Base-by-base conservation (phyloP, 140 eudicot species). In the Flaveria floridana region DNA sequence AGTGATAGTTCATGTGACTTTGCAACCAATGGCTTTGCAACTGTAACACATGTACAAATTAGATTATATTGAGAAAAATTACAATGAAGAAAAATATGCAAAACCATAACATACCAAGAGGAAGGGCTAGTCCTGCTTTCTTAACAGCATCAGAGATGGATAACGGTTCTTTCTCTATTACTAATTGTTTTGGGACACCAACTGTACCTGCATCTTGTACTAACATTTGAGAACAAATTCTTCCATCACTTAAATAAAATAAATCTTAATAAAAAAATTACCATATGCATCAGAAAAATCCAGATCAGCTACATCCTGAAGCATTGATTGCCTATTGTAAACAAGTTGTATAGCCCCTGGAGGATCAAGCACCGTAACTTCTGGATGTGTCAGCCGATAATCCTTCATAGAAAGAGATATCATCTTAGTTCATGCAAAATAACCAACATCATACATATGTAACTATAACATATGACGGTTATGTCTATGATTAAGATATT, bases 321-420 rank as follows among this genome's bases (percentile, higher is more conserved):
- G 95, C 99, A 94, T 94, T 65, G 87, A 90, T 65, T 94, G 99
- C 19, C 99, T 85, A 65, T 90, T 94, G 85, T 87, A 86, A 42
- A 94, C 85, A 77, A 85, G 93, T 52, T 88, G 90, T 76, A 94
- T 90, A 67, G 99, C 97, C 65, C 84, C 85, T 4, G 99, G 97
- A 73, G 97, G 99, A 84, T 94, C 99, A 64, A 94, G 96, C 67
- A 90, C 96, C 4, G 97, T 94, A 70, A 94, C 99, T 64, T 94
- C 96, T 16, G 99, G 97, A 87, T 90, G 99, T 30, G 86, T 79
- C 37, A 80, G 62, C 46, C 91, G 79, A 77, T 94, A 94, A 81
- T 94, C 97, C 99, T 94, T 42, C 83, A 82, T 55, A 72, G 63
- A 34, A 20, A 63, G 7, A 63, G 21, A 63, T 15, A 30, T 71